These are phyloP conservation scores for Stevia rebaudiana DNA, from an alignment of 140 eudicot genomes.

Conservation along the genomic window DNA sequence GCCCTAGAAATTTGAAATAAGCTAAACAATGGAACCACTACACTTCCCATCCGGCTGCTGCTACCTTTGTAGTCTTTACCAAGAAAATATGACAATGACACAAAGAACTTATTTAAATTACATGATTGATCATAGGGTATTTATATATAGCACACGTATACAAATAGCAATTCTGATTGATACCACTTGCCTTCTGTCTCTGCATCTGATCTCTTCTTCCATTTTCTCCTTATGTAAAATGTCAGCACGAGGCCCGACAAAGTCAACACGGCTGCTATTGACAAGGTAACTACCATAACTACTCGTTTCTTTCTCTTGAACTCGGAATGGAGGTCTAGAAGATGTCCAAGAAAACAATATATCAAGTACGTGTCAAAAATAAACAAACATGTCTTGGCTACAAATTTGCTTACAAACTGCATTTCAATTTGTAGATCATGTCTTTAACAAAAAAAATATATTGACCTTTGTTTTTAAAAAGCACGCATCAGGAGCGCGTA, in stretches of 20 bases:
- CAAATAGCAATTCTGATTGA: background rate
- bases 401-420: background rate
- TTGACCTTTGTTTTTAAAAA: no score
- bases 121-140: background rate
- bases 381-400: background rate
- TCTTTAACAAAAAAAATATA: no score
- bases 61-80: background rate
- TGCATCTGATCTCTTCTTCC: conserved; percentile 3
- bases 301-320: background rate
- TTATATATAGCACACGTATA: background rate
- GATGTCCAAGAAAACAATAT: background rate
- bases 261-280: background rate
- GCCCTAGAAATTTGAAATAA: background rate
- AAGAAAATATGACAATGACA: background rate
- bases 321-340: background rate
- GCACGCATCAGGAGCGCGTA: no score
- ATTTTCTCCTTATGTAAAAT: background rate
- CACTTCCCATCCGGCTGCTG: background rate
- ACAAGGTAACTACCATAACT: background rate
- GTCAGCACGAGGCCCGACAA: background rate
- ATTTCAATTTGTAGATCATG: background rate
- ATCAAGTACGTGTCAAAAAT: background rate
- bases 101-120: background rate
- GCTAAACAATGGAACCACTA: conserved; percentile 1
- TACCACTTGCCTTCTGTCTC: background rate